Base-by-base conservation (phyloP, 164 flowering plant genomes). In the Cinnamomum chago region DNA sequence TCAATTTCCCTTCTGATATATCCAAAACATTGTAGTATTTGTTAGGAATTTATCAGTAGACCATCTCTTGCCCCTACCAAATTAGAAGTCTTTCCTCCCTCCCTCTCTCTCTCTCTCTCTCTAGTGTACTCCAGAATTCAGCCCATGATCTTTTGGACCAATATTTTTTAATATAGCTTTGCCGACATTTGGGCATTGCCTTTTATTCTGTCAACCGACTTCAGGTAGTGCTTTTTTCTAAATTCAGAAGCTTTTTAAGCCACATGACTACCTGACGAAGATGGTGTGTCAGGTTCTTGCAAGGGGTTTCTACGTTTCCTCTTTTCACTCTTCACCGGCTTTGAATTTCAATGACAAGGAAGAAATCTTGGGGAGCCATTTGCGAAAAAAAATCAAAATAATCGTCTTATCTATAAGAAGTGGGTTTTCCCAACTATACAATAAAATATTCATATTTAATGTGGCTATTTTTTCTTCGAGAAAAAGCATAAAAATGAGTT, bases 181-280 rank as follows among this genome's bases (percentile, higher is more conserved):
- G 60, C 68, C 68, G 75, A 72, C 75, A 47, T 47, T 72, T 66
- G 50, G 69, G 9, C 30, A 24, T 28, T 13, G 28, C 47, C 9
- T 67, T 67, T 28, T 20, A 40, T 67, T 15, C n/a, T 30, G 47
- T 67, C 30, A 22, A 67, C 50, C 50, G 69, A 30, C 69, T 30
- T 20, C 55, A 40, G 40, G 17, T 25, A n/a, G 25, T 22, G 55
- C 9, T 47, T 68, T 68, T 47, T 47, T 11, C n/a, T 40, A n/a
- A 68, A 68, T 28, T n/a, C 52, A 20, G 55, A 68, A 51, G 55
- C 25, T 7, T 35, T 22, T 18, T 20, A 7, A 40, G 18, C 52
- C 52, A 14, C 55, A 40, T 68, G 52, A 35, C 5, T 4, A 13
- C 47, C n/a, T 30, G 50, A 30, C 28, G 18, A 68, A 33, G 55